Base-by-base conservation (phyloP, 768 basidiomycete species). In the Chalciporus pseudorubinellus region DNA sequence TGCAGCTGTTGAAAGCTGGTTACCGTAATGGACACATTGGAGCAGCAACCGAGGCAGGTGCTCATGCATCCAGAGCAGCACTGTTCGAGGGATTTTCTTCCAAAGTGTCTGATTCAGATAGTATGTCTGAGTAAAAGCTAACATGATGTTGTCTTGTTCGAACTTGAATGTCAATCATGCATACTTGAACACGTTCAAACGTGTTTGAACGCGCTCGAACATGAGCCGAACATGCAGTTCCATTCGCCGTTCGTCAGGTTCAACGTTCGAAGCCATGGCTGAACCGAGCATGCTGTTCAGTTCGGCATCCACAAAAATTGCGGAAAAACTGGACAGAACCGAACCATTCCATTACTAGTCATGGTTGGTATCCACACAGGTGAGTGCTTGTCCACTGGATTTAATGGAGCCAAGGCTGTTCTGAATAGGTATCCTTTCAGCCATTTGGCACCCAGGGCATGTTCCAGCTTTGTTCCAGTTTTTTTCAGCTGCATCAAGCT, bases 1-100 rank as follows among this genome's bases (percentile, higher is more conserved):
- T 54, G 67, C 70, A 71, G 44, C 51, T 70, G 26, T 53, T 70
- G 19, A 71, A 71, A 50, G 52, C 48, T 55, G 57, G 47, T 4
- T 71, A 71, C 44, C 18, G 50, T 7, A 63, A 66, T 56, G 62
- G 69, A 11, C 59, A 63, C 50, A 57, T 67, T 29, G 33, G 42
- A n/a, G 64, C 62, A 12, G 39, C 44, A 21, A 40, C 49, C 20
- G 44, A 64, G 41, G 58, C 61, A 20, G 50, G 33, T 4, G 12
- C 20, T n/a, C 43, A 44, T 44, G 26, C 43, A 18, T 6, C 21
- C 8, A 11, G 18, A 24, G 20, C 22, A 12, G 22, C 22, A 24
- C n/a, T 42, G 12, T 29, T 29, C 18, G 21, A 28, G 16, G 6
- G 6, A 44, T 19, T 44, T 13, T n/a, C 14, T 44, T 20, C 16